Evolutionary conservation across 441 rosid species (phyloP), one percentile per base, ranked within the genome.

Genomic region (Breynia disticha): DNA sequence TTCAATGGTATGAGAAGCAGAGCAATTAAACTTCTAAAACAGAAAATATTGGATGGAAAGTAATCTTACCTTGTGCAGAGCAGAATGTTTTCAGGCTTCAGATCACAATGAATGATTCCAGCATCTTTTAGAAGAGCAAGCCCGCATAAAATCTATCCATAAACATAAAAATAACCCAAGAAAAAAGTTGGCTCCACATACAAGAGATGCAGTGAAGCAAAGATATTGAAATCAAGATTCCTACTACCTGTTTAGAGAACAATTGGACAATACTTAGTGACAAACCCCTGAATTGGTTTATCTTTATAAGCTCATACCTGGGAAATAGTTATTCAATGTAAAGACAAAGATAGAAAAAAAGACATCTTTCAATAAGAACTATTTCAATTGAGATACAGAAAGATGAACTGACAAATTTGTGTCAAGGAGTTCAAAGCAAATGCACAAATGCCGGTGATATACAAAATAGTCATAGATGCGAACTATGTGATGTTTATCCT

Each of bases 71-170:
- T 87, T 55, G 97, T 66, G 73, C 96, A 87, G 39, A 95, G 72
- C 72, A 95, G 98, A 77, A 95, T 87, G 62, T 95, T 95, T 68
- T 95, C 98, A 28, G 99, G 98, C 79, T 95, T 95, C 78, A 90
- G 72, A 83, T 95, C 99, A 70, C 98, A 95, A 62, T 95, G 98
- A 63, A 95, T 95, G 63, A 95, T 83, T 65, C 93, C 90, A 66
- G 93, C 99, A 78, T 86, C 97, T 79, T 90, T 95, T 67, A 95
- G 64, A 57, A 90, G 77, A 74, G 88, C 91, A 75, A 95, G 64
- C 20, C 97, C 99, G 56, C 70, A 77, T 75, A 95, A 77, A 73
- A 90, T 90, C 99, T 95, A 72, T 50, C 52, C 42, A 61, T 62
- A 58, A 46, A 52, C 28, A 43, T 59, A 57, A 13, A 14, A 21